Conservation (phyloP, 495 filamentous ascomycete genomes). For the Aspergillus olivimuriae region DNA sequence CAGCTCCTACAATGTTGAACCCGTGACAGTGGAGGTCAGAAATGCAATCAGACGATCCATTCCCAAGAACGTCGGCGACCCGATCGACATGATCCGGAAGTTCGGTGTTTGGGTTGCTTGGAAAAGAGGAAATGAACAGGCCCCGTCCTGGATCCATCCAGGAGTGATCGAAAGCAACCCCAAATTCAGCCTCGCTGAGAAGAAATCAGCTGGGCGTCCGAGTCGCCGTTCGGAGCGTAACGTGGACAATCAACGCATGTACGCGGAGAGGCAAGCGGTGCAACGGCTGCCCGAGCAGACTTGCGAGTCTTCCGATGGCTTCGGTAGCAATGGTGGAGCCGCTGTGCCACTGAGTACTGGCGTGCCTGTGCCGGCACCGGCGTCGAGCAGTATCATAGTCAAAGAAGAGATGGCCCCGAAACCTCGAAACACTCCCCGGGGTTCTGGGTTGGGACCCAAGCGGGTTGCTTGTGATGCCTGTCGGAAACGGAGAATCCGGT, state of each 20-base stretch:
- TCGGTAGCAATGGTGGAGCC: conserved; percentile 8
- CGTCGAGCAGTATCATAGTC: conserved; percentile 8
- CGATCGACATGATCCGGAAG: conserved; percentile 50
- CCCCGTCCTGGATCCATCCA: conserved; percentile 58
- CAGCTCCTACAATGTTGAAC: conserved; percentile 54
- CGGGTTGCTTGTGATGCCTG: conserved; percentile 50
- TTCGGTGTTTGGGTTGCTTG: conserved; percentile 69
- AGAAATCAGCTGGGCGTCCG: conserved; percentile 37
- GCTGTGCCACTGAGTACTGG: conserved; percentile 15
- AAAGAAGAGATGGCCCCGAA: conserved; percentile 29
- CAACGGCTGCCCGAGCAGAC: conserved; percentile 30
- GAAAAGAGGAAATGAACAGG: conserved; percentile 66
- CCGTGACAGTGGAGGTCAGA: conserved; percentile 46
- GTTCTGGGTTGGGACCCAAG: conserved; percentile 44
- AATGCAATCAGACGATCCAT: conserved; percentile 60
- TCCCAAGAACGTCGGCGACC: conserved; percentile 56
- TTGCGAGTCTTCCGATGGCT: conserved; percentile 11
- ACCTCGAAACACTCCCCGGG: conserved; percentile 26
- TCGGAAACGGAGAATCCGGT: conserved; percentile 47
- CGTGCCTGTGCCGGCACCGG: conserved; percentile 14
- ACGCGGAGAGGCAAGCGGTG: conserved; percentile 40
- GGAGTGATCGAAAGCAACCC: conserved; percentile 41
- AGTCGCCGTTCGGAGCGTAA: conserved; percentile 43
- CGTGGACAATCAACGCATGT: conserved; percentile 37
- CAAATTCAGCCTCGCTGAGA: conserved; percentile 37